These are phyloP conservation scores for Macaranga tanarius DNA, from an alignment of 441 rosid genomes.

Conservation along the genomic window DNA sequence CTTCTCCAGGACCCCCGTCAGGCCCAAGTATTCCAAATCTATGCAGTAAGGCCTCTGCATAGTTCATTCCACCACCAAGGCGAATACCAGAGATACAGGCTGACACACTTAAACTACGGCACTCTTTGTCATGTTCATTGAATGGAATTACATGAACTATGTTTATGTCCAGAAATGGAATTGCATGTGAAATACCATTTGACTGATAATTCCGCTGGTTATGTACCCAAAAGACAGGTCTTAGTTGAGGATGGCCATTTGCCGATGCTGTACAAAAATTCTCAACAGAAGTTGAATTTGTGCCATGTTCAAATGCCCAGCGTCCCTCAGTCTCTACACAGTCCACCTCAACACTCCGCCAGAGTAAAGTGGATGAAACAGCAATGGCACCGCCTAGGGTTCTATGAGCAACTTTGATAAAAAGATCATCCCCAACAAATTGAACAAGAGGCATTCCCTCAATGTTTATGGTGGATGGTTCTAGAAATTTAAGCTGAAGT, in stretches of 20 bases:
- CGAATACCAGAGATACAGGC: conserved; percentile 76
- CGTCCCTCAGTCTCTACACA: conserved; percentile 75
- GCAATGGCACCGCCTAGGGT: conserved; percentile 97
- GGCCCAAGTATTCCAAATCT: conserved; percentile 69
- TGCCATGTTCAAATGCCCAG: conserved; percentile 38
- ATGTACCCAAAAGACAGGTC: conserved; percentile 90
- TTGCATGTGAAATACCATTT: conserved; percentile 34
- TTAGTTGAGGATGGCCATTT: conserved; percentile 53
- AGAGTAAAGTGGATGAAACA: conserved; percentile 69
- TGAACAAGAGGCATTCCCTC: conserved; percentile 87
- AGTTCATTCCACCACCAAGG: conserved; percentile 81
- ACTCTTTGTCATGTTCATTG: conserved; percentile 72
- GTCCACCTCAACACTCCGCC: conserved; percentile 82
- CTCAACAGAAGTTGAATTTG: conserved; percentile 25
- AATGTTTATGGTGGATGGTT: conserved; percentile 53
- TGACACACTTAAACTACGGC: conserved; percentile 73
- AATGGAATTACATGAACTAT: conserved; percentile 83
- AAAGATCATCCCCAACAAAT: conserved; percentile 77
- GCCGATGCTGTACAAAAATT: conserved; percentile 41
- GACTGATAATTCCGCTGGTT: conserved; percentile 46
- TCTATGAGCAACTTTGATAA: conserved; percentile 81
- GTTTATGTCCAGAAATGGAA: conserved; percentile 78
- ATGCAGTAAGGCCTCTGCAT: conserved; percentile 36
- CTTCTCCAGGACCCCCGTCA: conserved; percentile 95
- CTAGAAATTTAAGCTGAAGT: conserved; percentile 83